Evolutionary conservation across 2,329 filamentous ascomycete species (phyloP), one percentile per base, ranked within the genome.

Genomic region (Paradendryphiella salina): DNA sequence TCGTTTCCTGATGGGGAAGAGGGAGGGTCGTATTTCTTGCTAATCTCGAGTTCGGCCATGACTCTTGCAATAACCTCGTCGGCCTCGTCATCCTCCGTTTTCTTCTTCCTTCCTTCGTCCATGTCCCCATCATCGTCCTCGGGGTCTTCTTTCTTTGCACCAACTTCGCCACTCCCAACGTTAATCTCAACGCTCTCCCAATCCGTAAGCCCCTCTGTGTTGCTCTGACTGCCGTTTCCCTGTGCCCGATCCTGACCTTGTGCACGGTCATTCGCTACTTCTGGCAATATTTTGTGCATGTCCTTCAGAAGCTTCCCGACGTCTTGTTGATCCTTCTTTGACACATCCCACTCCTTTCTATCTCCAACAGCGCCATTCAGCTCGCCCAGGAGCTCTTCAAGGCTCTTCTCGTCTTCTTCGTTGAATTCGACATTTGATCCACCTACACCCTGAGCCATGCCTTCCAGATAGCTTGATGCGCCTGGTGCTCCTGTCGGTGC

Each of bases 351-450:
- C 34, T 75, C 67, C 39, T 73, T 72, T 39, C 65, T 57, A 6
- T 61, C 58, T 7, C 63, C 63, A 5, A 66, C 50, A 18, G 63
- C 51, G 7, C 53, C 56, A 21, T 66, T 61, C 3, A 80, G 58
- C 52, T 79, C 76, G 13, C 65, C 68, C 5, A 80, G 59, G 15
- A 80, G 56, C 46, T 79, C 75, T 26, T 80, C 77, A n/a, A 80
- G 58, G 20, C 69, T 76, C 58, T 73, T 72, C 49, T 78, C 78
- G 46, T 78, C 75, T 41, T 72, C 74, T 15, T 62, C 65, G 50
- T 73, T 67, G 39, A 65, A 62, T 10, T 70, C 63, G 3, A 66
- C 54, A 57, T 54, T 50, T 2, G 49, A 53, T 11, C 61, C 60
- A 13, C 64, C 64, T 5, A 70, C 45, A 1, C 68, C 68, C 37